Base-by-base conservation (phyloP, 2,329 filamentous ascomycete genomes). In the Aspergillus floridensis region DNA sequence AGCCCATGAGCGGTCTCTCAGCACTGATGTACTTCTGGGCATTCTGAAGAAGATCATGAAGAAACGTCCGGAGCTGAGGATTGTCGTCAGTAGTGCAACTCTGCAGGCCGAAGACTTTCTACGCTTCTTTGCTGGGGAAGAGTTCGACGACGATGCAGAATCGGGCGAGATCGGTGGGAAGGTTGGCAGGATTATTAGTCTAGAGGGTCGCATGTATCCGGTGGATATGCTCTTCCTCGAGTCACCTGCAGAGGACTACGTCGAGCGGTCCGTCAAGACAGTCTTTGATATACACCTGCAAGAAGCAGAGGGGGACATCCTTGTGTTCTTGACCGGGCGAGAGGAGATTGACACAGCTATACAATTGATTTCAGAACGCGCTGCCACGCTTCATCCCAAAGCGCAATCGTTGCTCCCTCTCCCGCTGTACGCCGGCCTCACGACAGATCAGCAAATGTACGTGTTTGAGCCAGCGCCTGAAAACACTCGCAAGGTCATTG, bases 71-170 rank as follows among this genome's bases (percentile, higher is more conserved):
- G 93, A 97, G 59, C 77, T 98, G 55, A 86, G 92, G 21, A 89
- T 98, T 63, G 88, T 99, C 53, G 85, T 99, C 71, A 96, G 92
- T 76, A 97, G 92, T 74, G 95, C 95, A 3, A 98, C 95, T 0
- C 78, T 98, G 0, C 92, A 98, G 72, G 93, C 93, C 0, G 90
- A 96, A 67, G 86, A 88, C 10, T 96, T 97, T 68, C 76, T 93
- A 4, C 80, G 82, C 0, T 98, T 96, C 76, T 97, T 98, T 71
- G 76, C 76, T 8, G 79, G 77, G 1, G 79, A 81, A 24, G 71
- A 76, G n/a, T 73, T 69, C 21, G 64, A 75, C 11, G 70, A 73
- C 38, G 67, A 72, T 19, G 71, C 74, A 3, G 72, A 74, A 7
- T 72, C 69, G 41, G 65, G 58, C 49, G 65, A 69, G 54, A 66